Base-by-base conservation (phyloP, 805 yeast genomes). In the Tetrapisispora iriomotensis region DNA sequence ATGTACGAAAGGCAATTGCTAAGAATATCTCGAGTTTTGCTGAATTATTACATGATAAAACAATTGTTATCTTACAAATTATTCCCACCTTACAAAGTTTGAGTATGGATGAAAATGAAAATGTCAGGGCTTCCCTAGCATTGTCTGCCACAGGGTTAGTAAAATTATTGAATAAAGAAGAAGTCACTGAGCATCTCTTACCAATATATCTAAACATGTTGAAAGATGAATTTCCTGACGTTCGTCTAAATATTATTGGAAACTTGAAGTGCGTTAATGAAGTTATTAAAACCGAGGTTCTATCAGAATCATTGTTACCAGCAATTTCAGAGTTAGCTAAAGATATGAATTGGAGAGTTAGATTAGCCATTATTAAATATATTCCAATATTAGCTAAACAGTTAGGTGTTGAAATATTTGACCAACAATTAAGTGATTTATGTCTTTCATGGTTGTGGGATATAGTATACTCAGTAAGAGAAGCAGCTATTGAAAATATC, bases 401-500 rank as follows among this genome's bases (percentile, higher is more conserved):
- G 65, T 70, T 92, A 44, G 98, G 98, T 22, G 88, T 83, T 38
- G 79, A 85, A 22, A 87, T 90, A 55, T 92, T 92, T 64, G 92
- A 92, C 61, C 83, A 85, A 58, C 95, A 88, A 53, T 70, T 92
- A 48, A 87, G 94, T 46, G 79, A 83, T 36, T 70, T 92, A 50
- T 92, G 96, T 54, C 75, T 92, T 75, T 82, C 88, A n/a, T 92
- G 98, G 97, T 70, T 92, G 48, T 88, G 96, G 95, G 99, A 92
- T 65, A 83, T 88, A 4, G 98, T 92, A 29, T 92, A 77, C 64
- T 88, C 97, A 5, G 88, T 92, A 45, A 79, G 99, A 63, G 94
- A 86, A 49, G 98, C 98, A 8, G 97, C 97, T 1, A 94, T 92
- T 24, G 67, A 70, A 41, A 92, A 88, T 61, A 68, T 92, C 50